A percentile compares a stretch with the other conserved stretches of the same genome.
These are phyloP conservation scores for Peronospora tabacina DNA, from an alignment of 352 stramenopile species.

Conservation along the genomic window DNA sequence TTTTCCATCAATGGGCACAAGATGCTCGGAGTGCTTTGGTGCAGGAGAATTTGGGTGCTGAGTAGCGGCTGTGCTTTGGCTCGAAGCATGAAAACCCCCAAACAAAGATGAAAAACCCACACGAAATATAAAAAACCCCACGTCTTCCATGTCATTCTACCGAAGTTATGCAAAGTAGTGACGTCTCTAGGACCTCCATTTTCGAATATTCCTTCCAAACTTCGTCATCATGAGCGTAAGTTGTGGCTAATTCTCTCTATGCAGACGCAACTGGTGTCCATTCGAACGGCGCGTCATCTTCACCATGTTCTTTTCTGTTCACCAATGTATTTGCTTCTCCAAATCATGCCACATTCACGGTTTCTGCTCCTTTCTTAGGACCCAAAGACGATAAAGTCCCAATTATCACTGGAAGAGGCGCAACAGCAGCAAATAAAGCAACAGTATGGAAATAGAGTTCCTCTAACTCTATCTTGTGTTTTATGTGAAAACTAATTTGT, in stretches of 20 bases:
- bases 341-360: too few relatives aligned
- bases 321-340: neutral
- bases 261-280: neutral
- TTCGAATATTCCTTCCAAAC: neutral
- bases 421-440: slow-evolving; percentile 82
- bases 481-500: too few relatives aligned
- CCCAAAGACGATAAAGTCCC: slow-evolving; percentile 13
- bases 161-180: neutral
- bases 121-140: neutral
- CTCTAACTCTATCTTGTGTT: neutral
- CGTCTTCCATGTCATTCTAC: too few relatives aligned
- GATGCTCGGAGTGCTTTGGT: neutral
- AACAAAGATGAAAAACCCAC: neutral
- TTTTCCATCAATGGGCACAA: slow-evolving; percentile 55
- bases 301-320: neutral
- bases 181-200: neutral
- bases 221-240: slow-evolving; percentile 23
- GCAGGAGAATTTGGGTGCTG: neutral
- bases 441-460: slow-evolving; percentile 32
- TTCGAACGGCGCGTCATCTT: neutral
- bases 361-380: slow-evolving; percentile 5
- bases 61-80: neutral
- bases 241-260: neutral
- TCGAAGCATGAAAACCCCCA: too few relatives aligned
- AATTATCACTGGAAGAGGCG: slow-evolving; percentile 77